phyloP scores from a whole-genome alignment of 768 basidiomycete species.

The Boletus rufocinnamomeus region DNA sequence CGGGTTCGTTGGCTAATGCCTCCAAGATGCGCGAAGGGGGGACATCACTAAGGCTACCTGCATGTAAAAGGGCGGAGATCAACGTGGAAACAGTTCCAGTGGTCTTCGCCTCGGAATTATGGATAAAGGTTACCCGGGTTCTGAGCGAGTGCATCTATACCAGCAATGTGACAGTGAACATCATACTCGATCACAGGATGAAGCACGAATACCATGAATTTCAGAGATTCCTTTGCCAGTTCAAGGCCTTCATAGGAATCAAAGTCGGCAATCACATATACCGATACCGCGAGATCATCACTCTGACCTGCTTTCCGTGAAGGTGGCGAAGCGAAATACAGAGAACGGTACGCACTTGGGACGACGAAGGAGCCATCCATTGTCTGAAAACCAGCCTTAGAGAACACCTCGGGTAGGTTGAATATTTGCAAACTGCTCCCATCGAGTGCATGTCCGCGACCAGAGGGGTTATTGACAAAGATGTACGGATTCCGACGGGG shows the following conservation, averaged over 20 bases:
- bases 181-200: neutral
- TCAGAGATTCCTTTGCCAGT: constrained; percentile 66
- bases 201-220: constrained; percentile 54
- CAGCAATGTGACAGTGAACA: neutral
- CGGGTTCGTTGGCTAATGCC: constrained; percentile 6
- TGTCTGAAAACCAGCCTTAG: constrained; percentile 41
- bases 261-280: constrained; percentile 77
- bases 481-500: constrained; percentile 77
- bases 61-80: constrained; percentile 51
- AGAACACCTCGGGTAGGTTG: constrained; percentile 34
- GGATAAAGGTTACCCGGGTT: constrained; percentile 74
- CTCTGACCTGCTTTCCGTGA: constrained; percentile 19
- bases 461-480: constrained; percentile 50
- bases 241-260: constrained; percentile 59
- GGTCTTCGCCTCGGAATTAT: constrained; percentile 52
- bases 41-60: constrained; percentile 38
- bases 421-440: constrained; percentile 23
- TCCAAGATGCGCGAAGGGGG: constrained; percentile 21
- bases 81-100: constrained; percentile 42
- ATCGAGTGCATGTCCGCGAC: constrained; percentile 13
- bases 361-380: constrained; percentile 57
- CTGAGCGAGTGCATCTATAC: constrained; percentile 46
- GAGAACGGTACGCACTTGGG: constrained; percentile 47
- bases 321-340: neutral
- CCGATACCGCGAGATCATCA: constrained; percentile 42